phyloP scores from a whole-genome alignment of 2,329 filamentous ascomycete species.

The Capronia coronata region DNA sequence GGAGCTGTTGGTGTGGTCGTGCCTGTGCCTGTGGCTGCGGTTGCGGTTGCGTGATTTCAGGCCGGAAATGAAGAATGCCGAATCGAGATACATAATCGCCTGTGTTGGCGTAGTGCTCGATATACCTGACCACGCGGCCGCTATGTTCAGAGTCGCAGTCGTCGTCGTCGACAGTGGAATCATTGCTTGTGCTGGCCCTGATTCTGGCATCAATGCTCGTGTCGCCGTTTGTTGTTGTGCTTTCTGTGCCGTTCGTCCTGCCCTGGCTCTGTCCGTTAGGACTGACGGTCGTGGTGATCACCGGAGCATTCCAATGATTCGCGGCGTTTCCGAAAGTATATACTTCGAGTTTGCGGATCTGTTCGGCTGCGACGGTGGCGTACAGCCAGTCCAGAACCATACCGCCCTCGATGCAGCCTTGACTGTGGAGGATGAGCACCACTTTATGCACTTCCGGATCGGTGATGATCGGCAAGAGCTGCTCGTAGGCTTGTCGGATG shows the following conservation, averaged over 20 bases:
- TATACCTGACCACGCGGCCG: constrained; percentile 50
- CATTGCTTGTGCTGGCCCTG: neutral
- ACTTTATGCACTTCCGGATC: constrained; percentile 60
- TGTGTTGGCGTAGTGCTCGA: constrained; percentile 74
- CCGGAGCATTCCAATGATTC: constrained; percentile 74
- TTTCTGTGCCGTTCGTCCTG: constrained; percentile 30
- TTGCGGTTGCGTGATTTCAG: constrained; percentile 3
- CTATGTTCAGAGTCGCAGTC: neutral
- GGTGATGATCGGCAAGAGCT: constrained; percentile 58
- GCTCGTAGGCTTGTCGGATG: constrained; percentile 53
- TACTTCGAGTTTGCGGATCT: constrained; percentile 64
- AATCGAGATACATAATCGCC: constrained; percentile 68
- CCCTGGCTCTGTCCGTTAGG: no score
- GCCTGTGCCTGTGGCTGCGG: neutral
- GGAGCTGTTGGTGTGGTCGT: no score
- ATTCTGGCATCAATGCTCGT: neutral
- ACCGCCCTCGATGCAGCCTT: constrained; percentile 68
- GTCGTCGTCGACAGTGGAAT: neutral
- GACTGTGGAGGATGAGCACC: constrained; percentile 67
- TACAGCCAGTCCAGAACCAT: constrained; percentile 71
- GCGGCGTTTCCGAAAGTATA: constrained; percentile 71
- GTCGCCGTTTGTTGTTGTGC: neutral
- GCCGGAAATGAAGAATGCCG: constrained; percentile 57
- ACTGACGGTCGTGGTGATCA: constrained; percentile 23
- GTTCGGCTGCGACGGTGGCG: constrained; percentile 60